Base-by-base conservation (phyloP, 2,329 filamentous ascomycete species). In the Alternaria brassicae region DNA sequence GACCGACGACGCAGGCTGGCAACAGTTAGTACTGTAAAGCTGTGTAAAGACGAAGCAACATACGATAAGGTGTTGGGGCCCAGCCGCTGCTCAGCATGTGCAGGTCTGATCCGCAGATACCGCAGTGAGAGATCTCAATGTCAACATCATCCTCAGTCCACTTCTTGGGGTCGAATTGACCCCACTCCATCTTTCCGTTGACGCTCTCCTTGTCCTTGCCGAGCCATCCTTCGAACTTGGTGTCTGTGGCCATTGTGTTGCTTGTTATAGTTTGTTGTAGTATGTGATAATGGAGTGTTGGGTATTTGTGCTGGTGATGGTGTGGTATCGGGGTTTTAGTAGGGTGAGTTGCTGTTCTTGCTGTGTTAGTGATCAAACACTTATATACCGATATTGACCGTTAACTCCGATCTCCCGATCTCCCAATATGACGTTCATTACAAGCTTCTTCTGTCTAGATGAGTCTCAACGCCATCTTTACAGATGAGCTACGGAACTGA, bases 121-220 rank as follows among this genome's bases (percentile, higher is more conserved):
- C 75, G 63, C 75, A 77, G 58, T 68, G 88, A 63, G 72, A 68
- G 47, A 78, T 74, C 32, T 73, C 58, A 56, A 78, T 76, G 52
- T 75, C 72, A 61, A 74, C 67, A 42, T 96, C 92, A 78, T 91
- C 86, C 76, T 93, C 91, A 63, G 88, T 91, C 61, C 69, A 74
- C 6, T 74, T 74, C 72, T 81, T 81, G 28, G 78, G 78, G 60
- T 76, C 72, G 65, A 78, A 82, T 44, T 77, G 77, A 54, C 81
- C 77, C 83, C 83, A 85, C 49, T 80, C 78, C 82, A 86, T 84
- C 56, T 85, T 84, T 62, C 85, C 85, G 56, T 85, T 68, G 59
- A 75, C 80, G 17, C 82, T 75, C 59, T 79, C 75, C 23, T 78
- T 66, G 73, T 83, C 82, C 34, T 83, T 79, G 67, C 83, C 85